Conservation (phyloP, 176 grass and related monocot species). For the Poa annua region DNA sequence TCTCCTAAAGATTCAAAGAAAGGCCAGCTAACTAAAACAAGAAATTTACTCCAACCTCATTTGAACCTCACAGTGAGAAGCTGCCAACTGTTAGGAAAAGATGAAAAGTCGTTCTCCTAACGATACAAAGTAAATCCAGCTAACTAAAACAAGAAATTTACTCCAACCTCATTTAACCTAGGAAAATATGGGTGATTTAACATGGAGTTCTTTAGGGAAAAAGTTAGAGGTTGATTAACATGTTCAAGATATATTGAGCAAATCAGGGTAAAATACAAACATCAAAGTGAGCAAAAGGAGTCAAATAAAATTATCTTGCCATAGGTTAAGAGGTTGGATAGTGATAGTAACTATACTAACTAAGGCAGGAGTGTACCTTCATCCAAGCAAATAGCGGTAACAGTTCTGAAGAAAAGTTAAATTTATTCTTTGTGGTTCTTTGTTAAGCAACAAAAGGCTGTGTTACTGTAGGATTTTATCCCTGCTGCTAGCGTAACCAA, state of each 20-base stretch:
- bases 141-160: not conserved
- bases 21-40: not conserved
- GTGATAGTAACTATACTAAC: not conserved
- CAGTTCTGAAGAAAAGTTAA: not conserved
- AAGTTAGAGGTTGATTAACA: not conserved
- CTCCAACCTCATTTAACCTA: not conserved
- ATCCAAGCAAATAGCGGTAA: constrained; percentile 47
- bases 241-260: not conserved
- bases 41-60: no score
- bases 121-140: not conserved
- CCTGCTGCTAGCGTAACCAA: not conserved
- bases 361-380: constrained; percentile 60
- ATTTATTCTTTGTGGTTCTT: not conserved
- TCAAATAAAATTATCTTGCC: constrained; percentile 13
- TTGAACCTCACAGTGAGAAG: no score
- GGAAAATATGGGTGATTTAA: not conserved
- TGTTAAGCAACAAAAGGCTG: not conserved
- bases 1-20: not conserved
- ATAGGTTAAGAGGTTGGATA: not conserved
- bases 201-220: not conserved
- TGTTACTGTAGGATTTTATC: not conserved
- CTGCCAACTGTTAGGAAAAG: not conserved
- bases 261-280: constrained; percentile 16
- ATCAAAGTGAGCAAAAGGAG: not conserved
- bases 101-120: not conserved